phyloP scores from a whole-genome alignment of 1,284 basidiomycete genomes.

The Inonotus hispidus region DNA sequence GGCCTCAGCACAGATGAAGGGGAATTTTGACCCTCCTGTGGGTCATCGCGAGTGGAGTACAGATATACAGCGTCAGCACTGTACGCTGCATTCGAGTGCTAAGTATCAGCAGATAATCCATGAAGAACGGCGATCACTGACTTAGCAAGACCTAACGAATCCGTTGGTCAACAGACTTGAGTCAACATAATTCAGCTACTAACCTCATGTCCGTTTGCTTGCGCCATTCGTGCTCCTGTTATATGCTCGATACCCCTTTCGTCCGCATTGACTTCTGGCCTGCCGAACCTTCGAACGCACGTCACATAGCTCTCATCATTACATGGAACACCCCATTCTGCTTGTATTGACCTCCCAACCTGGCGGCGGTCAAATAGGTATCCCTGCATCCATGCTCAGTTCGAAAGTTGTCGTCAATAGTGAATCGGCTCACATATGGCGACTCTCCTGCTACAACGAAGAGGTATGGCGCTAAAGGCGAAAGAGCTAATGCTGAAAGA shows the following conservation, averaged over 20 bases:
- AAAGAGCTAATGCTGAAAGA: conserved; percentile 60
- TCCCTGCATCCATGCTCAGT: conserved; percentile 43
- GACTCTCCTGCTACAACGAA: conserved; percentile 73
- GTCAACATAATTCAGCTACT: conserved; percentile 20
- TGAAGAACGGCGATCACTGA: conserved; percentile 27
- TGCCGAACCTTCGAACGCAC: conserved; percentile 83
- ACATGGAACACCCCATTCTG: conserved; percentile 68
- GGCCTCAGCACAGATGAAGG: conserved; percentile 6
- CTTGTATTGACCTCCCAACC: conserved; percentile 53
- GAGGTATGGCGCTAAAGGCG: conserved; percentile 66
- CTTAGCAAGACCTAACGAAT: conserved; percentile 47
- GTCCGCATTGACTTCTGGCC: conserved; percentile 37
- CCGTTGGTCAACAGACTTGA: not conserved
- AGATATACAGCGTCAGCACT: conserved; percentile 74
- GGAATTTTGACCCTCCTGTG: conserved; percentile 26
- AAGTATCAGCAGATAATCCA: not conserved
- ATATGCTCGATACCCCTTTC: conserved; percentile 53
- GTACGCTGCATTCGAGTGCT: conserved; percentile 47
- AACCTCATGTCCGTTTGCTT: conserved; percentile 77
- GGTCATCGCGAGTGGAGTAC: conserved; percentile 77
- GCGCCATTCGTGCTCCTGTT: conserved; percentile 75
- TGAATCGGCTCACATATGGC: conserved; percentile 46
- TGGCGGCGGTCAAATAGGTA: conserved; percentile 88
- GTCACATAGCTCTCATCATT: conserved; percentile 51
- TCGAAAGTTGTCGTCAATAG: not conserved